Evolutionary conservation across 2,329 filamentous ascomycete genomes (phyloP).

Genomic region (Stagonosporopsis cucurbitacearum): DNA sequence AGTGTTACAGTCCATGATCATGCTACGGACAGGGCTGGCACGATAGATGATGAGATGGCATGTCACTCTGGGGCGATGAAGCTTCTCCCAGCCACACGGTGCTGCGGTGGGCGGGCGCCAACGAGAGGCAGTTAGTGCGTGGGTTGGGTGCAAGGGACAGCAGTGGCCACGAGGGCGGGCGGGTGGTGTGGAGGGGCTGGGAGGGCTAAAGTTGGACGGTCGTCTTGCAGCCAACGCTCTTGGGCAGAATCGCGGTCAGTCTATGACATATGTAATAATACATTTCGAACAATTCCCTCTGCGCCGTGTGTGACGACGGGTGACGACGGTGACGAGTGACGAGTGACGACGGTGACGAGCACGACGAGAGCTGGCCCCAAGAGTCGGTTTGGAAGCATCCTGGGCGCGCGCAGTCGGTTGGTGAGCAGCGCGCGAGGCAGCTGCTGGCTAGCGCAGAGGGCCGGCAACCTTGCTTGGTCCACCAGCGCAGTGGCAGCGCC

Average conservation of each 20-base stretch:
- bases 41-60: too few species aligned
- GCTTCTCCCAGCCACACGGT: conserved; percentile 15
- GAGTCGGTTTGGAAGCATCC: neutral
- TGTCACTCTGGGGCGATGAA: neutral
- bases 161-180: conserved; percentile 7
- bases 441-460: conserved; percentile 1
- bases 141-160: conserved; percentile 4
- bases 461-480: neutral
- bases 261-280: too few species aligned
- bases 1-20: too few species aligned
- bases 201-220: conserved; percentile 1
- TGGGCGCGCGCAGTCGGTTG: neutral
- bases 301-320: neutral
- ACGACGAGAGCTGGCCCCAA: neutral
- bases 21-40: too few species aligned
- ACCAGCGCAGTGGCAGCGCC: too few species aligned
- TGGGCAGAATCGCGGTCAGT: neutral
- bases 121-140: conserved; percentile 1
- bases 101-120: conserved; percentile 9
- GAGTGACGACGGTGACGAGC: too few species aligned
- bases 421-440: neutral
- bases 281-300: neutral
- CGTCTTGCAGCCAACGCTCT: neutral
- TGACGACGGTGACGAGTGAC: too few species aligned
- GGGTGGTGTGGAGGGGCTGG: conserved; percentile 17